phyloP scores from a whole-genome alignment of 1,139 yeast species.

The Blastobotrys malaysiensis region DNA sequence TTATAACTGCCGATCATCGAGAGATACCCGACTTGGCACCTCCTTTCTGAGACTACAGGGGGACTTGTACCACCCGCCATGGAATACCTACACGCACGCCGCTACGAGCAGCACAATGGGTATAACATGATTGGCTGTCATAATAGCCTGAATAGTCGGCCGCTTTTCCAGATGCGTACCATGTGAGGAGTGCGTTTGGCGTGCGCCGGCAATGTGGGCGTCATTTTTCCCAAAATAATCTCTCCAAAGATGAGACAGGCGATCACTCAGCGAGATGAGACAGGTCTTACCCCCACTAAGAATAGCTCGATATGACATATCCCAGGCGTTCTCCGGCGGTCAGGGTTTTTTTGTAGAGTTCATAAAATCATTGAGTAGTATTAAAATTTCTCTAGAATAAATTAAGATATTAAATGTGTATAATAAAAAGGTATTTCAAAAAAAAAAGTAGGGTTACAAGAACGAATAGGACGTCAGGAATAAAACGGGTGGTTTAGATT shows the following conservation, averaged over 20 bases:
- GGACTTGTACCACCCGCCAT: neutral
- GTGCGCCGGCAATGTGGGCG: neutral
- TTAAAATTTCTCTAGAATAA: neutral
- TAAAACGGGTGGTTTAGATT: neutral
- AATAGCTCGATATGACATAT: neutral
- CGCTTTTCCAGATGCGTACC: neutral
- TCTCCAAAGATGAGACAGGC: neutral
- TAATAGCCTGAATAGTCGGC: neutral
- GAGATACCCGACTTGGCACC: neutral
- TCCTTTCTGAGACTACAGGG: neutral
- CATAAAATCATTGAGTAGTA: neutral
- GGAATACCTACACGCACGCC: too few relatives aligned
- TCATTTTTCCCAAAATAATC: neutral
- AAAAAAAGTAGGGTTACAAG: neutral
- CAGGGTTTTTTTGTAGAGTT: neutral
- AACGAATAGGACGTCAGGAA: neutral
- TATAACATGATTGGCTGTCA: too few relatives aligned
- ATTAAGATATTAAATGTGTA: conserved; percentile 1
- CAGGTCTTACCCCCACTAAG: neutral
- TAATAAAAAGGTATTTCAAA: conserved; percentile 1
- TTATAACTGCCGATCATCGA: neutral
- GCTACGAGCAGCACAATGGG: too few relatives aligned
- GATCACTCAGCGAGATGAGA: neutral
- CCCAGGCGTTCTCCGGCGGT: neutral
- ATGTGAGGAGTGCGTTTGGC: neutral